phyloP scores from a whole-genome alignment of 768 basidiomycete genomes.

The Kockovaella imperatae region DNA sequence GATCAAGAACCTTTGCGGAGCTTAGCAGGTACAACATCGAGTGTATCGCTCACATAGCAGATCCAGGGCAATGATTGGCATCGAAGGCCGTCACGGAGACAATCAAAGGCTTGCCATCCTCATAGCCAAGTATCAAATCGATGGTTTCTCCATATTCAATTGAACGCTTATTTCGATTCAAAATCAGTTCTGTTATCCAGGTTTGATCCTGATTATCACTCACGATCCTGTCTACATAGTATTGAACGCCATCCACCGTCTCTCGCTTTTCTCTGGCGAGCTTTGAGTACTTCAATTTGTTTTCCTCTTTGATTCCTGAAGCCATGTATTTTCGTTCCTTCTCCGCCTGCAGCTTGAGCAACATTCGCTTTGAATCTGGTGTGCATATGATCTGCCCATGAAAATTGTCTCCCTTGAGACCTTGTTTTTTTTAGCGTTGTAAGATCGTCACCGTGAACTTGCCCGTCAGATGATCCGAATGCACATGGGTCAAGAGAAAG shows the following conservation, averaged over 20 bases:
- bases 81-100: slow-evolving; percentile 74
- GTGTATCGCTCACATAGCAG: slow-evolving; percentile 63
- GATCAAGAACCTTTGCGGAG: slow-evolving; percentile 63
- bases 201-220: slow-evolving; percentile 3
- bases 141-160: no score
- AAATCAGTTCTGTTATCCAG: no score
- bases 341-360: slow-evolving; percentile 63
- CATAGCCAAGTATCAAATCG: slow-evolving; percentile 49
- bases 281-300: slow-evolving; percentile 13
- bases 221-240: slow-evolving; percentile 32
- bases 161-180: no score
- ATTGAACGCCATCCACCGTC: slow-evolving; percentile 15
- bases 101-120: slow-evolving; percentile 47
- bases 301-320: slow-evolving; percentile 13
- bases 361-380: slow-evolving; percentile 73
- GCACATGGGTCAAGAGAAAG: slow-evolving; percentile 80
- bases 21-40: background rate
- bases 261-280: slow-evolving; percentile 11
- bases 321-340: slow-evolving; percentile 6
- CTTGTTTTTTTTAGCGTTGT: no score
- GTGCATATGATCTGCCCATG: slow-evolving; percentile 69
- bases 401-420: no score
- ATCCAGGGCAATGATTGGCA: slow-evolving; percentile 92
- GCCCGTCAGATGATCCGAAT: slow-evolving; percentile 77
- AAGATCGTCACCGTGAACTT: no score